Evolutionary conservation across 768 basidiomycete genomes (phyloP), one percentile per base, ranked within the genome.

Genomic region (Boletus barrowsii): DNA sequence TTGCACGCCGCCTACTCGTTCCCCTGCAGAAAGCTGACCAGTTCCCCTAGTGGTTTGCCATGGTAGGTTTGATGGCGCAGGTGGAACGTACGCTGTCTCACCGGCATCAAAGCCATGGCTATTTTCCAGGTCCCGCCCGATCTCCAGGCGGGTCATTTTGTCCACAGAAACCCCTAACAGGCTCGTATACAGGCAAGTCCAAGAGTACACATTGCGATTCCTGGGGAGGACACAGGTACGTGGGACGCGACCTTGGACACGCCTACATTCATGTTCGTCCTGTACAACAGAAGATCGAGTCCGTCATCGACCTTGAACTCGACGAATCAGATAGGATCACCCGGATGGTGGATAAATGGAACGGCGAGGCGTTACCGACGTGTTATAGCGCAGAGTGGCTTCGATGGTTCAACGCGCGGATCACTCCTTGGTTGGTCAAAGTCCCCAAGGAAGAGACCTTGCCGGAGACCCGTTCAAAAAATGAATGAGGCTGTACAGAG

Each of bases 81-180:
- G 29, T 24, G 30, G 41, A 15, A 18, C 15, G 42, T 3, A 14
- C 37, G 17, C 11, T 30, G 1, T 29, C 36, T 39, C 51, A 32
- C 36, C 1, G 36, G 32, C 37, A 32, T 46, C 10, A 32, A 33
- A 53, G 36, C 30, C 11, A 15, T 53, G 37, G 37, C 7, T 53
- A 5, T 79, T 81, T 56, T 73, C 80, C 5, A 72, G 74, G 32
- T 81, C 84, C 3, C 75, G 76, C 54, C 79, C 75, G 8, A 57
- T 83, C 13, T 76, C 77, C 11, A 74, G 68, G 37, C 79, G 83
- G 26, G 33, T 33, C 24, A n/a, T 41, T 3, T 2, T 15, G n/a
- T 40, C 37, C 10, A 55, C 35, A 13, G 24, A 44, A 36, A 18
- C 5, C 13, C 43, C 37, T 7, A 40, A 55, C 35, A 24, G 41